Evolutionary conservation across 2,329 filamentous ascomycete species (phyloP), one percentile per base, ranked within the genome.

Genomic region (Aspergillus sp.): DNA sequence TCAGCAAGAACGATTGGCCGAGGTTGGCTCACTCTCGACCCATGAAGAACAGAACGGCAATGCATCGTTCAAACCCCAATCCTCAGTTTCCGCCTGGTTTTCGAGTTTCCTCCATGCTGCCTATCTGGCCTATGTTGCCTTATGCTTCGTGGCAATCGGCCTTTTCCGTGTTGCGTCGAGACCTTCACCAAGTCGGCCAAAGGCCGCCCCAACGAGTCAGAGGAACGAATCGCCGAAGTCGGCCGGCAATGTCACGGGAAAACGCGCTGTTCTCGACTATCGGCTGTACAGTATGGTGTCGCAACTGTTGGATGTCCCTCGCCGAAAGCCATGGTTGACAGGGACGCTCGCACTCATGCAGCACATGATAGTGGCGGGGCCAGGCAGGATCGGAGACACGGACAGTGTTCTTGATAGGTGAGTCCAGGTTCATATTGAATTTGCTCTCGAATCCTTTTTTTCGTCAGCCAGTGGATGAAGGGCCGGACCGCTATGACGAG

Each of bases 381-480:
- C 84, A 43, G 83, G 86, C 50, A 74, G 64, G 61, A 61, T 93
- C 43, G 86, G 82, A 54, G 72, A 74, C 50, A 75, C 81, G 16
- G 74, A 93, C 58, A 80, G 86, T 43, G 71, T 78, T 58, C 67
- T 95, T 61, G 89, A 96, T 68, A 93, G 86, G 89, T 96, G 78
- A 80, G 85, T 72, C 48, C 5, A 6, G 19, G 10, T n/a, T n/a
- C 19, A 22, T 22, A n/a, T 48, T 48, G 42, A 47, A 43, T 52
- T 47, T 52, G 44, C 36, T 41, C 39, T 45, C 42, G 51, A 39
- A 34, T 39, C 35, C 32, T 33, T 39, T 41, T 36, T 34, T 24
- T 33, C 35, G 29, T 38, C 29, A n/a, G n/a, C n/a, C n/a, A n/a
- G n/a, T 6, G 10, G 19, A 10, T 5, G 19, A 22, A 22, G 19